Evolutionary conservation across 1,139 yeast species (phyloP), one percentile per base, ranked within the genome.

Genomic region (Debaryomycetaceae sp.): DNA sequence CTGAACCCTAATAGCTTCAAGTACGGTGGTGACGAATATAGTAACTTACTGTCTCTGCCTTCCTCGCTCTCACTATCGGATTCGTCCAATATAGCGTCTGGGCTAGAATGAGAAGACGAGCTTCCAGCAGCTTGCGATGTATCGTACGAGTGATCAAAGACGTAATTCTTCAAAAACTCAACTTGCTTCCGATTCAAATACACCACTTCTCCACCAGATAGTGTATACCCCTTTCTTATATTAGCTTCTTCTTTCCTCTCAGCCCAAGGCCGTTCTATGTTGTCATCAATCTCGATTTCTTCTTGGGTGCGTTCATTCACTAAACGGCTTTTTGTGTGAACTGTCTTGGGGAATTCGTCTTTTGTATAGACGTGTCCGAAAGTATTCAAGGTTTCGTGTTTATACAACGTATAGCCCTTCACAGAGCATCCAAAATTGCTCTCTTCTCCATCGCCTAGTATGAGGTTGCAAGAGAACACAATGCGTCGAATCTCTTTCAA

Each of bases 1-100:
- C 85, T 66, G 62, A 90, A 90, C 0, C 96, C 95, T 7, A 90
- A 54, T 1, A 91, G 63, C 48, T 81, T 78, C 40, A 74, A 58
- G 48, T 72, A 74, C 1, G 78, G 75, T 0, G 76, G 60, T 24
- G 50, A 47, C 0, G 72, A 58, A 46, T 56, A 59, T 3, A 56
- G 45, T 5, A 58, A 52, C 9, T 44, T 50, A 14, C 45, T 52
- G 6, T 49, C 54, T 5, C 52, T 54, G 11, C 46, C 50, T 5
- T 43, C 49, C 5, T 58, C 60, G 3, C 63, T 64, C 5, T 50
- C 56, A 13, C 38, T 27, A n/a, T 42, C 46, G n/a, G 38, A 39
- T 7, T 44, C 45, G 23, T 34, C 45, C 24, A 31, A 33, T 6
- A 60, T 59, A 38, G 67, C 68, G 45, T 72, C 70, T 33, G 60